Percentiles rank a stretch among this genome's conserved stretches.
Conservation (phyloP, 345 rosid species). For the Odontarrhena argentea region DNA sequence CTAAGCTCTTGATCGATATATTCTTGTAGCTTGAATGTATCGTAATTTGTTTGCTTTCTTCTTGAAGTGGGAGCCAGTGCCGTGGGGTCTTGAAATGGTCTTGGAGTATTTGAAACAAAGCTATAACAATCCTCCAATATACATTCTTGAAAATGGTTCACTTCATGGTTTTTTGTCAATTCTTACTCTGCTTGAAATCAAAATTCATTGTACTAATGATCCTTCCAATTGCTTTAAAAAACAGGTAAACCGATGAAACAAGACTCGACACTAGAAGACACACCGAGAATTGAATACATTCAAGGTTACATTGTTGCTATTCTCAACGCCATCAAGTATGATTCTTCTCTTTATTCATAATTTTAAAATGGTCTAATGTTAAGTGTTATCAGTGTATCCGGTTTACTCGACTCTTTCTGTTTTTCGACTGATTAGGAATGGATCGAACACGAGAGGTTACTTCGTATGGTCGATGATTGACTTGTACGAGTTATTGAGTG, state of each 20-base stretch:
- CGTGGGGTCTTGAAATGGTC: constrained; percentile 42
- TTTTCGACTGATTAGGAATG: constrained; percentile 42
- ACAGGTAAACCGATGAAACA: constrained; percentile 39
- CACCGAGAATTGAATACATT: constrained; percentile 43
- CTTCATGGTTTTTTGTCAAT: constrained; percentile 20
- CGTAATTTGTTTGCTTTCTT: background rate
- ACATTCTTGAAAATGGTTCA: constrained; percentile 55
- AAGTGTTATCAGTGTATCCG: too few relatives aligned
- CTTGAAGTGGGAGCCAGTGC: constrained; percentile 41
- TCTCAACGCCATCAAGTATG: constrained; percentile 51
- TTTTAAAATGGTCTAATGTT: background rate
- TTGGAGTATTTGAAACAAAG: constrained; percentile 46
- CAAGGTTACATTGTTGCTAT: constrained; percentile 43
- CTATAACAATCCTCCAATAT: constrained; percentile 52
- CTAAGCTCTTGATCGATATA: background rate
- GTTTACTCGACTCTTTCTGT: background rate
- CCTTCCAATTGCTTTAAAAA: background rate
- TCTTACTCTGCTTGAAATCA: background rate
- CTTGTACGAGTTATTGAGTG: constrained; percentile 44
- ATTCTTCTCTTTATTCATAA: background rate
- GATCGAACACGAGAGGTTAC: constrained; percentile 57
- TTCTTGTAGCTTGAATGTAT: background rate
- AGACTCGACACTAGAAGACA: constrained; percentile 45
- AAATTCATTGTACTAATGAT: background rate
- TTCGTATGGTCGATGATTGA: constrained; percentile 58